Evolutionary conservation across 768 basidiomycete genomes (phyloP).

Genomic region (Serendipita sp.): DNA sequence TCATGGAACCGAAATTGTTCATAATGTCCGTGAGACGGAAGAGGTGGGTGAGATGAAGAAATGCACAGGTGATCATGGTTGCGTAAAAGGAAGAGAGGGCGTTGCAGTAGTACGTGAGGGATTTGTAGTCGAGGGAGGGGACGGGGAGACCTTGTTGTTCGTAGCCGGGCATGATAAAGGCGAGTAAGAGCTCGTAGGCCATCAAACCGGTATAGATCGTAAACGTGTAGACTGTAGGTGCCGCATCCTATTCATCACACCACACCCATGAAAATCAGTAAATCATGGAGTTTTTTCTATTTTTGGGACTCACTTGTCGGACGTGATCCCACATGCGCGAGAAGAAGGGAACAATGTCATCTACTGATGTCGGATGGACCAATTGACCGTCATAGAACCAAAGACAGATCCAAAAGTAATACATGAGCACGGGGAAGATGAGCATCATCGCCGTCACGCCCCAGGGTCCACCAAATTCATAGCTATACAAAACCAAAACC

Average conservation of each 20-base stretch:
- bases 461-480: conserved; percentile 91
- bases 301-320: conserved; percentile 37
- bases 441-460: conserved; percentile 89
- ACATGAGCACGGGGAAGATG: conserved; percentile 90
- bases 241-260: conserved; percentile 54
- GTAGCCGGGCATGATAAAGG: conserved; percentile 81
- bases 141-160: conserved; percentile 92
- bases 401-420: conserved; percentile 95
- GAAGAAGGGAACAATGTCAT: conserved; percentile 65
- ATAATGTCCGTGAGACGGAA: conserved; percentile 92
- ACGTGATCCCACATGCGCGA: conserved; percentile 74
- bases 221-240: conserved; percentile 77
- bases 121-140: conserved; percentile 82
- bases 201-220: conserved; percentile 82
- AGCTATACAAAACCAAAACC: conserved; percentile 29
- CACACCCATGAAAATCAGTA: not conserved
- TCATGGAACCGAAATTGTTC: conserved; percentile 88
- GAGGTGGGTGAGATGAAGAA: conserved; percentile 58
- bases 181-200: conserved; percentile 77
- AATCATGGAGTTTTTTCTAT: not conserved
- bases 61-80: conserved; percentile 56
- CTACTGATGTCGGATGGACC: conserved; percentile 47
- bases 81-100: conserved; percentile 72
- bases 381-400: conserved; percentile 88
- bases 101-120: conserved; percentile 94